Conservation (phyloP, 192 early-diverging fungal genomes). For the Haplosporangium gracile region DNA sequence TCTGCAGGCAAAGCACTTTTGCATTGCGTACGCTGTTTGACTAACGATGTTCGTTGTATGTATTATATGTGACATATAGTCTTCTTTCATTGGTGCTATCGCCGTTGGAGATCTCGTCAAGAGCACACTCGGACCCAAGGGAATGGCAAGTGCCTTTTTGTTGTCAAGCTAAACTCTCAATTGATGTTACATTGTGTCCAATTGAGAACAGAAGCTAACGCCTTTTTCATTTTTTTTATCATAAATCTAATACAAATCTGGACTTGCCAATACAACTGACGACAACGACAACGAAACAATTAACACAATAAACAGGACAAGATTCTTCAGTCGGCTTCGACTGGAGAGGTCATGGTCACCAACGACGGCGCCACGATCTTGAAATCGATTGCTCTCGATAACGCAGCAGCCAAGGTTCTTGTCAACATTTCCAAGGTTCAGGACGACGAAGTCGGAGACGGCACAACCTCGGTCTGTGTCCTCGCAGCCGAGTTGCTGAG, state of each 20-base stretch:
- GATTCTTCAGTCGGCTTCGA: slow-evolving; percentile 94
- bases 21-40: not conserved
- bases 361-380: slow-evolving; percentile 99
- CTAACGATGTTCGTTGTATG: not conserved
- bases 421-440: slow-evolving; percentile 99
- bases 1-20: not conserved
- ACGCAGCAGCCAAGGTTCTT: slow-evolving; percentile 97
- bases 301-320: slow-evolving; percentile 79
- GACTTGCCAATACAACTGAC: not conserved
- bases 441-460: slow-evolving; percentile 99
- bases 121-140: slow-evolving; percentile 97
- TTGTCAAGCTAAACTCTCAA: too few relatives aligned
- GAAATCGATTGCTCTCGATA: slow-evolving; percentile 97
- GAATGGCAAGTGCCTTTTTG: slow-evolving; percentile 79
- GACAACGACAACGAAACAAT: not conserved
- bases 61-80: slow-evolving; percentile 58
- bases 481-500: slow-evolving; percentile 95
- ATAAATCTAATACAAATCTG: not conserved
- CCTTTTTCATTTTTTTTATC: slow-evolving; percentile 5
- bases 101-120: slow-evolving; percentile 99
- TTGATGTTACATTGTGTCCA: not conserved
- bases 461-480: slow-evolving; percentile 99
- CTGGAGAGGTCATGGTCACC: slow-evolving; percentile 90
- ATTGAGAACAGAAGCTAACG: not conserved
- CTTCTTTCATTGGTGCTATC: slow-evolving; percentile 98